Conservation (phyloP, 2,329 filamentous ascomycete genomes). For the Dothidotthia symphoricarpi region DNA sequence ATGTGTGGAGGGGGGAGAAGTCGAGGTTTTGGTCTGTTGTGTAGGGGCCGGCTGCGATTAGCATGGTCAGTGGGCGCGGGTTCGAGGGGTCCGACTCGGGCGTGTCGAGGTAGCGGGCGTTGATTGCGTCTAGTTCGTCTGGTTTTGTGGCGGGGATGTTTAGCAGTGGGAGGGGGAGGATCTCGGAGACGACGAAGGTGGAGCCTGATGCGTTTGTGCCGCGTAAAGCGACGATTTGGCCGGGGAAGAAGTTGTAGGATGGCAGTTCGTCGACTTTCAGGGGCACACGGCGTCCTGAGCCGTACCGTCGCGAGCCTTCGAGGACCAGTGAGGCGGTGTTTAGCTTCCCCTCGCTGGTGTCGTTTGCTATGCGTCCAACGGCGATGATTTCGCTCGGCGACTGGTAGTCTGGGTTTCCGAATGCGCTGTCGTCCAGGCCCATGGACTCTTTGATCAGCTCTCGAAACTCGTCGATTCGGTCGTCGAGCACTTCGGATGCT, state of each 20-base stretch:
- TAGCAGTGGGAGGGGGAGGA: conserved; percentile 72
- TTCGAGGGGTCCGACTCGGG: conserved; percentile 53
- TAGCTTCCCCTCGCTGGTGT: conserved; percentile 79
- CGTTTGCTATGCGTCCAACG: conserved; percentile 87
- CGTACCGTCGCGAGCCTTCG: conserved; percentile 81
- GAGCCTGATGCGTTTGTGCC: conserved; percentile 85
- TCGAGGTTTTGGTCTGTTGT: conserved; percentile 89
- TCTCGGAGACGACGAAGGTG: conserved; percentile 75
- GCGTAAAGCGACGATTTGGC: conserved; percentile 83
- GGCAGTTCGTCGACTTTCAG: conserved; percentile 69
- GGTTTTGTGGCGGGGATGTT: conserved; percentile 70
- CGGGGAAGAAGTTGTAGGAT: conserved; percentile 84
- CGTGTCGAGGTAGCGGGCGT: conserved; percentile 65
- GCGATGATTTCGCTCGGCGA: conserved; percentile 84
- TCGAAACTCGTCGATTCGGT: conserved; percentile 88
- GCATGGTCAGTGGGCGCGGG: conserved; percentile 66
- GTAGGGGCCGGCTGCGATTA: conserved; percentile 84
- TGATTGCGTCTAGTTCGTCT: conserved; percentile 64
- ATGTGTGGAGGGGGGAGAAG: conserved; percentile 79
- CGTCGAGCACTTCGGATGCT: conserved; percentile 88
- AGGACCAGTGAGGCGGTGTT: conserved; percentile 83
- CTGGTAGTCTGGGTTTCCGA: conserved; percentile 83
- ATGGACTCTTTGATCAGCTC: conserved; percentile 71
- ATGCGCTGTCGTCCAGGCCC: conserved; percentile 71
- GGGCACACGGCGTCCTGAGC: conserved; percentile 77